Evolutionary conservation across 495 filamentous ascomycete species (phyloP), one percentile per base, ranked within the genome.

Genomic region (Xylaria longipes): DNA sequence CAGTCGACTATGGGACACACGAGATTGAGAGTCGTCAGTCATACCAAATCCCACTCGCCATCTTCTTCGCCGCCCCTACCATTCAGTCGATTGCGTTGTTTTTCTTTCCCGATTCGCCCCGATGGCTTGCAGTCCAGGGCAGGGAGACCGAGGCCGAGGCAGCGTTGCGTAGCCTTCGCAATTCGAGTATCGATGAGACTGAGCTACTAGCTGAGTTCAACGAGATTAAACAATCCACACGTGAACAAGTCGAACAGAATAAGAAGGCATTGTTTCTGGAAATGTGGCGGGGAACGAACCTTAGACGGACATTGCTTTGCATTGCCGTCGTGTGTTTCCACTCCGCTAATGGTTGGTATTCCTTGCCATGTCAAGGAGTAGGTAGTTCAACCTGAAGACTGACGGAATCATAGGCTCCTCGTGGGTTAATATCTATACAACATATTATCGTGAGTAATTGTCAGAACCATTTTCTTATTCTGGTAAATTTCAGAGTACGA

Each of bases 81-180:
- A 74, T 88, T 56, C 77, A 87, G 52, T 76, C 80, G 29, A 67
- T 81, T 15, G 82, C 83, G n/a, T 66, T 89, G 35, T 75, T 87
- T 67, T 86, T 88, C 77, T 84, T 89, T 39, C 87, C 87, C 0
- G 87, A 89, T 65, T 84, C 81, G 22, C 88, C 88, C 1, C 83
- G 88, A 37, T 90, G 88, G 88, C 81, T 90, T 11, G 76, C 87
- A 57, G 82, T 82, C 43, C 80, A 84, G 37, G 81, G 83, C 20
- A 82, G 76, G 58, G 66, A 75, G n/a, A 82, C 83, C 14, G 77
- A 81, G 54, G 86, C 86, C 11, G 78, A 78, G 41, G 78, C 79
- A 48, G 75, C 82, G 7, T 79, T 88, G 39, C 72, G 77, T 6
- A 81, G 78, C 74, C 82, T 87, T 3, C 76, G 84, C 52, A 82